Conservation (phyloP, 192 early-diverging fungal genomes). For the Coemansia sp. region DNA sequence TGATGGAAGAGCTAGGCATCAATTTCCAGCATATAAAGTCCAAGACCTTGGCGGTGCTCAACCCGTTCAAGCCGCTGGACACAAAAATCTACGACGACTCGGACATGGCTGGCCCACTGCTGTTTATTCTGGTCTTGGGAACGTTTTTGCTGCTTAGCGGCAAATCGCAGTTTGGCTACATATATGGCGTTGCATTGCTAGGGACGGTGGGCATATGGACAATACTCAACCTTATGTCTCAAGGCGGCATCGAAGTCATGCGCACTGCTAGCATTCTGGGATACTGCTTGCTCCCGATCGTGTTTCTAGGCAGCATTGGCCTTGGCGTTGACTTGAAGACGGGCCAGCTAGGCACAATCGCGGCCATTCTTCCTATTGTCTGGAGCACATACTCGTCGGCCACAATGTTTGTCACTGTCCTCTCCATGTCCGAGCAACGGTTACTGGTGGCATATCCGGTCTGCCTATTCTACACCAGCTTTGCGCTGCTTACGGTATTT, state of each 20-base stretch:
- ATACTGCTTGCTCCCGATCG: slow-evolving; percentile 95
- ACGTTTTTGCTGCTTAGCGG: slow-evolving; percentile 86
- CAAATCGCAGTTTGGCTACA: slow-evolving; percentile 95
- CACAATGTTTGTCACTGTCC: slow-evolving; percentile 89
- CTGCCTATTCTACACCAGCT: slow-evolving; percentile 86
- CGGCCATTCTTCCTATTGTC: slow-evolving; percentile 68
- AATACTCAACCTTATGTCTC: slow-evolving; percentile 93
- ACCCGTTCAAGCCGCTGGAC: slow-evolving; percentile 71
- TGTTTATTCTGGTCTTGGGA: slow-evolving; percentile 90
- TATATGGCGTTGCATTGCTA: slow-evolving; percentile 90
- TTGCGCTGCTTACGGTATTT: slow-evolving; percentile 90
- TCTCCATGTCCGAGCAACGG: slow-evolving; percentile 90
- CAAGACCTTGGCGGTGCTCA: slow-evolving; percentile 83
- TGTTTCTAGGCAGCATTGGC: slow-evolving; percentile 78
- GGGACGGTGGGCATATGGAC: slow-evolving; percentile 82
- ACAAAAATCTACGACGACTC: slow-evolving; percentile 93
- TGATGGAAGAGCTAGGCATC: slow-evolving; percentile 94
- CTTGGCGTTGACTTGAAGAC: slow-evolving; percentile 71
- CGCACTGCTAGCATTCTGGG: slow-evolving; percentile 93
- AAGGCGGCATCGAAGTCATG: slow-evolving; percentile 79
- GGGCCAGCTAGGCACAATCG: slow-evolving; percentile 55
- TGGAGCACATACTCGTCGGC: slow-evolving; percentile 97
- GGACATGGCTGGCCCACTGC: slow-evolving; percentile 90
- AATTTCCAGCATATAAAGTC: slow-evolving; percentile 90
- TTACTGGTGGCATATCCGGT: slow-evolving; percentile 95